Evolutionary conservation across 2,329 filamentous ascomycete genomes (phyloP).

Genomic region (Aspergillus calidoustus): DNA sequence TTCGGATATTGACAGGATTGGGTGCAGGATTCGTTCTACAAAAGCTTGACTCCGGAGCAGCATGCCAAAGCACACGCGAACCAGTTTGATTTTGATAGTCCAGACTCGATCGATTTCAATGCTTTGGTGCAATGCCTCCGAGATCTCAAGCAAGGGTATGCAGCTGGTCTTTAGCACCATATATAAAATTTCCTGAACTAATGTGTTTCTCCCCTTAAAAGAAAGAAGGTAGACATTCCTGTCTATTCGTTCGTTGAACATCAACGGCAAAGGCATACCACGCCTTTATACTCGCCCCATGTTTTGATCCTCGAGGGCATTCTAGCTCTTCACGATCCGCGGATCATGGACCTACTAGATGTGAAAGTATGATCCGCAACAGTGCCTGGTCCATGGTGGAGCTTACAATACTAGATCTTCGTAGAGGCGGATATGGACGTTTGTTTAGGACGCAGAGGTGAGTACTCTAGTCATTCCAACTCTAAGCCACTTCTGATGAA

Average conservation of each 20-base stretch:
- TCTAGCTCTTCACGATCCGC: conserved; percentile 86
- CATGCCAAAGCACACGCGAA: conserved; percentile 82
- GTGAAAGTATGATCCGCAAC: conserved; percentile 68
- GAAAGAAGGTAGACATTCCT: conserved; percentile 75
- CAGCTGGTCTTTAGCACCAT: not conserved
- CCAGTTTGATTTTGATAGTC: conserved; percentile 95
- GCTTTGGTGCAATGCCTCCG: conserved; percentile 75
- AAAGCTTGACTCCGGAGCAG: conserved; percentile 78
- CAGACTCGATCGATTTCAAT: conserved; percentile 94
- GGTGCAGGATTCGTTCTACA: conserved; percentile 92
- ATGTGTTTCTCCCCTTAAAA: conserved; percentile 22
- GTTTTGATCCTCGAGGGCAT: conserved; percentile 96
- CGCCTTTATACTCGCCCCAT: conserved; percentile 92
- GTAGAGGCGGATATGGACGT: conserved; percentile 95
- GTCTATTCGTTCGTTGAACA: conserved; percentile 96
- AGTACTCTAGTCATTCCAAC: conserved; percentile 33
- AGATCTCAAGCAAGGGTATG: conserved; percentile 89
- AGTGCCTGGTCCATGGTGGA: conserved; percentile 5
- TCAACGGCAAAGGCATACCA: conserved; percentile 76
- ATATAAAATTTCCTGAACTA: conserved; percentile 16
- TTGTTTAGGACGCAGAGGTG: conserved; percentile 85
- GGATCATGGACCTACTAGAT: conserved; percentile 84
- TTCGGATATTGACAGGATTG: not conserved
- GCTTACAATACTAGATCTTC: conserved; percentile 68
- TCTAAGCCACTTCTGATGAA: conserved; percentile 25